A percentile compares a stretch with the other conserved stretches of the same genome.
Conservation (phyloP, 1,284 basidiomycete species). For the Cutaneotrichosporon sp. region DNA sequence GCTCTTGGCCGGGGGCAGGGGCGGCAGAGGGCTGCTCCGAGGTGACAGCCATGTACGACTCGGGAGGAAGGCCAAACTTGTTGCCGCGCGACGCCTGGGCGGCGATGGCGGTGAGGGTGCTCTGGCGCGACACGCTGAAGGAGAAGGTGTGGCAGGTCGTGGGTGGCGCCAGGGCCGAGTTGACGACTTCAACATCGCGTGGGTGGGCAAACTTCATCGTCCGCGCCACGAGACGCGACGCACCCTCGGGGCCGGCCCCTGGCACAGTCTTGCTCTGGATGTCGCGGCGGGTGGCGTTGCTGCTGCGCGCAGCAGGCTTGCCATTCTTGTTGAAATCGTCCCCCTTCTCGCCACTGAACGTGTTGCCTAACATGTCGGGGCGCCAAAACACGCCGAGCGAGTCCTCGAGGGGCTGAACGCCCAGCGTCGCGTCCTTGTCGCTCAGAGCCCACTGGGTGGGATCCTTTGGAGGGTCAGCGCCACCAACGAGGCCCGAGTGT, state of each 20-base stretch:
- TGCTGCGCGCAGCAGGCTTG: conserved; percentile 25
- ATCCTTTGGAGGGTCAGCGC: conserved; percentile 23
- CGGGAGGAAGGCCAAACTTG: conserved; percentile 41
- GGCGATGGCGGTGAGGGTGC: conserved; percentile 35
- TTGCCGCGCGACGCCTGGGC: conserved; percentile 52
- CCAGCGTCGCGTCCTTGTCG: conserved; percentile 80
- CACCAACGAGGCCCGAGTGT: conserved; percentile 4
- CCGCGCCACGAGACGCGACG: conserved; percentile 76
- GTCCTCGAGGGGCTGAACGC: conserved; percentile 80
- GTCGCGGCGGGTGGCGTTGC: conserved; percentile 54
- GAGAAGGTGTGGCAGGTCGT: conserved; percentile 92
- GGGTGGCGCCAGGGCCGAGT: conserved; percentile 84
- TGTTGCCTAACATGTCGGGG: conserved; percentile 87
- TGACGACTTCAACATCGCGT: conserved; percentile 75
- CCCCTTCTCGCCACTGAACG: conserved; percentile 67
- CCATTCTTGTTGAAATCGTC: conserved; percentile 26
- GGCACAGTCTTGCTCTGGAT: conserved; percentile 57
- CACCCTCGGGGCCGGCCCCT: conserved; percentile 46
- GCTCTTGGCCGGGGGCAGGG: conserved; percentile 58
- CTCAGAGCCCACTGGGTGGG: conserved; percentile 75
- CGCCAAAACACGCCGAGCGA: conserved; percentile 92
- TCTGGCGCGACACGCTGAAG: conserved; percentile 58
- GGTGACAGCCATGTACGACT: conserved; percentile 58
- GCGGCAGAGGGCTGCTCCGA: conserved; percentile 26
- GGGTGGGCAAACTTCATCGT: conserved; percentile 71